Evolutionary conservation across 768 basidiomycete species (phyloP), one percentile per base, ranked within the genome.

Genomic region (Mycena olivaceomarginata): DNA sequence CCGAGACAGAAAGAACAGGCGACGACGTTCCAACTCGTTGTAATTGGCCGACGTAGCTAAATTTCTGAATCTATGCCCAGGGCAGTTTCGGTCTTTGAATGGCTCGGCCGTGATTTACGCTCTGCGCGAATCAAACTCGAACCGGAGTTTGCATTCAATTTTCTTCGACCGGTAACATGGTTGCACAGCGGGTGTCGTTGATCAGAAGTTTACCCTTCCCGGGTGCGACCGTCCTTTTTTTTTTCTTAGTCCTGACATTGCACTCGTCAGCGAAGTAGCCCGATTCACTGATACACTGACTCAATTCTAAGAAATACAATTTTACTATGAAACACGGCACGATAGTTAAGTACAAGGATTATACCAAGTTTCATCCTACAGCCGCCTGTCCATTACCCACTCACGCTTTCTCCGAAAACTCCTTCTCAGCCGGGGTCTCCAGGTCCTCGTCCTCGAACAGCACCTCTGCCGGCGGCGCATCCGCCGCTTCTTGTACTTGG

Each of bases 1-100:
- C 65, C 65, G 65, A 66, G 43, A 45, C 15, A 66, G 65, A 48
- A 66, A 66, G 43, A 48, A 66, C 65, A 66, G 65, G 46, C 31
- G 45, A 66, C 65, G 45, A 46, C 45, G 25, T 66, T 66, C 65
- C n/a, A 48, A 66, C 45, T 66, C 45, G 45, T 25, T 66, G 64
- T 66, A 20, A 48, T 46, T 66, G 64, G 65, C 65, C 43, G 65
- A 48, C 46, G 65, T 66, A 66, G 65, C 65, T 48, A 66, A 48
- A 66, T 66, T 48, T 66, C 45, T 66, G 65, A 66, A 66, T 66
- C 13, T 22, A 66, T 66, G 65, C 45, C 65, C 40, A 66, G 65
- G 65, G 41, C 10, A 66, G 65, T 48, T 66, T 66, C 65, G 65
- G 65, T 48, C 1, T 66, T 46, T 66, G 65, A 45, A 13, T 25